A percentile compares a stretch with the other conserved stretches of the same genome.
Conservation (phyloP, 768 basidiomycete species). For the Mycena latifolia region DNA sequence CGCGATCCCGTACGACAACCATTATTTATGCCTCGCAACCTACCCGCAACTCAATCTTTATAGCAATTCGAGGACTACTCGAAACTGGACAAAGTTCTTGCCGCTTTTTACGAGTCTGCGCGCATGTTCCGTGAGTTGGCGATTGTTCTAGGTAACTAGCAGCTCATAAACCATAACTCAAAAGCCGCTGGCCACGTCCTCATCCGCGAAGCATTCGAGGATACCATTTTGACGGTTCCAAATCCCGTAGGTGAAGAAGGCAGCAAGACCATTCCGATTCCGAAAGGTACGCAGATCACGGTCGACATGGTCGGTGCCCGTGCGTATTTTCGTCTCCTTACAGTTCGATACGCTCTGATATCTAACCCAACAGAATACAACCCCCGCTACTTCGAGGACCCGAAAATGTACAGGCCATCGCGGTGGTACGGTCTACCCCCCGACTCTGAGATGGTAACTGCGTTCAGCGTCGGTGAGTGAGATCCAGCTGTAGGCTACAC, state of each 20-base stretch:
- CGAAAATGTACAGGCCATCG: constrained; percentile 61
- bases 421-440: constrained; percentile 59
- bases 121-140: constrained; percentile 44
- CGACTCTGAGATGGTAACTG: constrained; percentile 59
- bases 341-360: background rate
- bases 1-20: constrained; percentile 46
- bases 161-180: background rate
- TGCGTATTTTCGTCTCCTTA: constrained; percentile 26
- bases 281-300: constrained; percentile 38
- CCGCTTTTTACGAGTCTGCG: constrained; percentile 46
- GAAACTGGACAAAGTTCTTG: constrained; percentile 42
- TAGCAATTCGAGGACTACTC: constrained; percentile 37
- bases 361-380: constrained; percentile 57
- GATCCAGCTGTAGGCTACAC: background rate
- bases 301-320: constrained; percentile 46
- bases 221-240: constrained; percentile 42
- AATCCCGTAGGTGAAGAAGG: constrained; percentile 44
- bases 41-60: background rate
- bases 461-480: constrained; percentile 53
- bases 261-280: constrained; percentile 34
- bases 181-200: constrained; percentile 40
- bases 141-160: background rate
- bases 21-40: too few species aligned
- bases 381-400: constrained; percentile 61
- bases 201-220: constrained; percentile 44